Evolutionary conservation across 2,329 filamentous ascomycete species (phyloP), one percentile per base, ranked within the genome.

Genomic region (Curvularia spicifera): DNA sequence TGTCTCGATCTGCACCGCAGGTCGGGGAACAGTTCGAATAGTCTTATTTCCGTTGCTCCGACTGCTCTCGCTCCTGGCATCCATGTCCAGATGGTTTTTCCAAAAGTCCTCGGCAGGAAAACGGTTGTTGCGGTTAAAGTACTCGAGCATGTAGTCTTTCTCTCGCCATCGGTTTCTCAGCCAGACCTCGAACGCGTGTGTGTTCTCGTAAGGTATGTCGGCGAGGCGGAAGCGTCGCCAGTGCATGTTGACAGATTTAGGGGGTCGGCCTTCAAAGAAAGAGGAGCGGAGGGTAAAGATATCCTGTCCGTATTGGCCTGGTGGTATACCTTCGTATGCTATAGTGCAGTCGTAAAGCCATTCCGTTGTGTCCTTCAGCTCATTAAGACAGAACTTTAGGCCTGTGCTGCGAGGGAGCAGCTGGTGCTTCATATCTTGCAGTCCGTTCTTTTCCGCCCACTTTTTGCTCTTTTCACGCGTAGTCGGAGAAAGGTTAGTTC

Each of bases 181-280:
- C 95, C 95, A 99, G 3, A 83, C 70, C 56, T 96, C 92, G 70
- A 99, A 99, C 6, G 85, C 82, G 40, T 89, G 84, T 15, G 85
- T 83, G 66, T 89, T 86, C 31, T 92, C 84, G 9, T 96, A 84
- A 0, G 94, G 94, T 43, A 99, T 96, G 20, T 92, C 87, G 22
- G 85, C 84, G 13, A 97, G 75, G 33, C 86, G 85, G 78, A 96
- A 97, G 9, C 93, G 88, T 52, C 95, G 87, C 92, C 94, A 99
- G 78, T 96, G 90, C 82, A 98, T 93, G 78, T 97, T 98, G 70
- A 98, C 93, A 1, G 93, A 97, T 75, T 93, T 97, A 1, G 94
- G 95, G 0, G 93, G 89, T 1, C 91, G 87, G 12, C 95, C 93
- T 75, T 95, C 87, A 62, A 97, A 89, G 73, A 95, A 97, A 4